Evolutionary conservation across 129 eudicot species (phyloP).

Genomic region (Artemisia tridentata): DNA sequence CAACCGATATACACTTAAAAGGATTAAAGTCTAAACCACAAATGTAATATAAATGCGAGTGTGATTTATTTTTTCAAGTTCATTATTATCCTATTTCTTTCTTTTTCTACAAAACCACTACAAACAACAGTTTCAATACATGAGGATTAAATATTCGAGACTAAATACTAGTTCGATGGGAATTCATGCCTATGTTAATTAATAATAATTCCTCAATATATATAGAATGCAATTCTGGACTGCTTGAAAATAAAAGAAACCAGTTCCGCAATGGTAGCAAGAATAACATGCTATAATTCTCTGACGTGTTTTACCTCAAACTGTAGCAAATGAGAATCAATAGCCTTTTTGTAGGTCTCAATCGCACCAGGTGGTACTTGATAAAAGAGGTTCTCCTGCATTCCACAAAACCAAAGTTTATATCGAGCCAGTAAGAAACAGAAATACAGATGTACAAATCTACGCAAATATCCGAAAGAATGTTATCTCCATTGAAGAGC

Average conservation of each 20-base stretch:
- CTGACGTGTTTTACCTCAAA: too few relatives aligned
- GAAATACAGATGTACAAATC: slow-evolving; percentile 6
- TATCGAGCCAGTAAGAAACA: slow-evolving; percentile 1
- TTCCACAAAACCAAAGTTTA: slow-evolving; percentile 1
- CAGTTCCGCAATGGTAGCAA: too few relatives aligned
- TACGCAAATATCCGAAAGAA: neutral
- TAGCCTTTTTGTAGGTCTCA: slow-evolving; percentile 66
- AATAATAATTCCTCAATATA: slow-evolving; percentile 2
- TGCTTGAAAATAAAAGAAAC: too few relatives aligned
- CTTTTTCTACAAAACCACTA: neutral
- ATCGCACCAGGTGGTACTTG: slow-evolving; percentile 73
- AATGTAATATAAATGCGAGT: too few relatives aligned
- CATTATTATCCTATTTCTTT: too few relatives aligned
- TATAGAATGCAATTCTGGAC: neutral
- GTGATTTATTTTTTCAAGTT: too few relatives aligned
- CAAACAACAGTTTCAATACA: neutral
- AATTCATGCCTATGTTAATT: neutral
- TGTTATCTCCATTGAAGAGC: slow-evolving; percentile 1
- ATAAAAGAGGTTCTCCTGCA: slow-evolving; percentile 87
- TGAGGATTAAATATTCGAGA: neutral
- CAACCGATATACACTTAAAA: neutral
- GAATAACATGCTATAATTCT: too few relatives aligned
- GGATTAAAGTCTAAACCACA: neutral
- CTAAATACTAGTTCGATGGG: neutral
- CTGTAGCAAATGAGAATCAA: slow-evolving; percentile 71